Evolutionary conservation across 129 eudicot genomes (phyloP).

Genomic region (Mikania micrantha): DNA sequence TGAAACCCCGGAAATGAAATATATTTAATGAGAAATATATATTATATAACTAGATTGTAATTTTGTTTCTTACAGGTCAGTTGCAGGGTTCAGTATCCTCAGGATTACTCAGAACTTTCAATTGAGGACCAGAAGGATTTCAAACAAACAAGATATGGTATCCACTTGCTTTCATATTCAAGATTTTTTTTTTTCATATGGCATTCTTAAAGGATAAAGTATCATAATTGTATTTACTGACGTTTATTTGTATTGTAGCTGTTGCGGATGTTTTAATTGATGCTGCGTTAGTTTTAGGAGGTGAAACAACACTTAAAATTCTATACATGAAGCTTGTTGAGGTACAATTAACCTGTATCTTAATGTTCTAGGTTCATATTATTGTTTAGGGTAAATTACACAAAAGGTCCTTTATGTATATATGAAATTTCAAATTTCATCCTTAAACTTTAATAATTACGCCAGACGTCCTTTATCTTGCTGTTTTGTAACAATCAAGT

Average conservation of each 20-base stretch:
- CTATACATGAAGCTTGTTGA: slow-evolving; percentile 90
- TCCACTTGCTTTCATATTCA: background rate
- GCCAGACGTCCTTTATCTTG: too few relatives aligned
- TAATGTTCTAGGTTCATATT: background rate
- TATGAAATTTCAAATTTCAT: too few relatives aligned
- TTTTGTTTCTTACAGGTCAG: slow-evolving; percentile 58
- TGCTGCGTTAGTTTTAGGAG: slow-evolving; percentile 96
- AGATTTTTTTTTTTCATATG: background rate
- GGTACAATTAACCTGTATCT: slow-evolving; percentile 37
- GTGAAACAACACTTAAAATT: slow-evolving; percentile 76
- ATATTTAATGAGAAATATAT: background rate
- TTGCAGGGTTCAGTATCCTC: slow-evolving; percentile 88
- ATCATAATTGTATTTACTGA: slow-evolving; percentile 15
- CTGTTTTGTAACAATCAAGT: too few relatives aligned
- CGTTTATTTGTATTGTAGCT: slow-evolving; percentile 45
- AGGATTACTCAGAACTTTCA: slow-evolving; percentile 78
- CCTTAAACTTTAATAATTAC: too few relatives aligned
- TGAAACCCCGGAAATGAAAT: background rate
- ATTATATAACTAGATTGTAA: slow-evolving; percentile 7
- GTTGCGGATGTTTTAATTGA: slow-evolving; percentile 98
- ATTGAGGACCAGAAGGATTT: slow-evolving; percentile 97
- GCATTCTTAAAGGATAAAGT: background rate
- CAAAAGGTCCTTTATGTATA: too few relatives aligned
- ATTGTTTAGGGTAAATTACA: too few relatives aligned
- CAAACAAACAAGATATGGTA: slow-evolving; percentile 97